Percentiles rank a stretch among this genome's conserved stretches.
Evolutionary conservation across 306 rosid genomes (phyloP).

Genomic region (Crotalaria pallida): DNA sequence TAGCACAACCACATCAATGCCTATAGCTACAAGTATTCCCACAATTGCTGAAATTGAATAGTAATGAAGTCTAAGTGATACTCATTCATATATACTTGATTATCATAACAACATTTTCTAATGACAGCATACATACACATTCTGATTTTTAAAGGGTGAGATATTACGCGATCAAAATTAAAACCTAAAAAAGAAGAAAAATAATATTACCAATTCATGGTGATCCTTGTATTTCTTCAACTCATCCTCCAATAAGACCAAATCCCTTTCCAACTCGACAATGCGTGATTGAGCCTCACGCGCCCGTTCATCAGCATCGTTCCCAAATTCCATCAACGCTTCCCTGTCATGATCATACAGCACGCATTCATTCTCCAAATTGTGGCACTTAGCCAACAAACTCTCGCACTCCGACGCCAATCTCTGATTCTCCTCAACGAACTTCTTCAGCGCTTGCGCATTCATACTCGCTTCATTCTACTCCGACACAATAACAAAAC

Average conservation of each 20-base stretch:
- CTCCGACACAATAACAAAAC: neutral
- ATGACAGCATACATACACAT: neutral
- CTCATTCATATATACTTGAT: neutral
- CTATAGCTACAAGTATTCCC: neutral
- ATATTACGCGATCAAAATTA: neutral
- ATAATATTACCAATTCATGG: conserved; percentile 35
- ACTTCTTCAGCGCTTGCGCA: conserved; percentile 79
- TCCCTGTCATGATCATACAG: conserved; percentile 83
- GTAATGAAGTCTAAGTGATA: neutral
- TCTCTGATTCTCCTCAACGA: conserved; percentile 75
- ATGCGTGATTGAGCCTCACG: conserved; percentile 66
- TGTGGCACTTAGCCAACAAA: conserved; percentile 47
- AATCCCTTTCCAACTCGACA: conserved; percentile 55
- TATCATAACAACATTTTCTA: neutral
- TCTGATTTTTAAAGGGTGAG: neutral
- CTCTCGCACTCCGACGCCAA: conserved; percentile 56
- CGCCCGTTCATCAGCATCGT: conserved; percentile 88
- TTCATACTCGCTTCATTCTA: conserved; percentile 75
- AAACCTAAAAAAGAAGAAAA: neutral
- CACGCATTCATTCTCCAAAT: conserved; percentile 66
- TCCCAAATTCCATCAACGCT: conserved; percentile 90
- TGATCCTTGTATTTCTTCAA: conserved; percentile 19
- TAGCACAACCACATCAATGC: neutral
- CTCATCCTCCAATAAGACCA: conserved; percentile 47
- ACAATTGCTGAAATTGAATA: neutral